These are phyloP conservation scores for Neofusicoccum sp. DNA, from an alignment of 2,329 filamentous ascomycete species.

Conservation along the genomic window DNA sequence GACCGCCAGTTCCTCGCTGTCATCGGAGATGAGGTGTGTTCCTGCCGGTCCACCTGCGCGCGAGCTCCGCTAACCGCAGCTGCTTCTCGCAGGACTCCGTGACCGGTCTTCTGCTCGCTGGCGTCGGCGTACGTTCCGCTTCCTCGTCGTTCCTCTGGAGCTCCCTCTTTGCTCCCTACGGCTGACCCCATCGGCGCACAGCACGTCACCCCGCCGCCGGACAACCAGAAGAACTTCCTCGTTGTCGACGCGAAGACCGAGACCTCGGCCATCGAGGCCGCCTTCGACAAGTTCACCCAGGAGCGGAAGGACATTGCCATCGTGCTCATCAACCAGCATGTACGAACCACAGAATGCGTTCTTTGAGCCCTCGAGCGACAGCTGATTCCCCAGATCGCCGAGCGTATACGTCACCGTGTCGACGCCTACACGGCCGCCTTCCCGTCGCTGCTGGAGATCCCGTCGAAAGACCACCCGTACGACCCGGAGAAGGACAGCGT, in stretches of 20 bases:
- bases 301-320: conserved; percentile 97
- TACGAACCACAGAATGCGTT: conserved; percentile 46
- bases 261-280: conserved; percentile 79
- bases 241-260: conserved; percentile 96
- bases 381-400: conserved; percentile 69
- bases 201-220: conserved; percentile 89
- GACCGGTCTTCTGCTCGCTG: conserved; percentile 90
- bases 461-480: conserved; percentile 98
- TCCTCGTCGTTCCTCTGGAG: background rate
- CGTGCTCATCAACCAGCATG: conserved; percentile 96
- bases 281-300: conserved; percentile 86
- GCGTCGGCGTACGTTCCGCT: conserved; percentile 74
- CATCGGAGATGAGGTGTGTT: conserved; percentile 86
- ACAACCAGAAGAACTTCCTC: conserved; percentile 95
- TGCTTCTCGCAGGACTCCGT: conserved; percentile 74
- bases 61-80: conserved; percentile 10
- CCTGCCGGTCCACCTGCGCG: conserved; percentile 33
- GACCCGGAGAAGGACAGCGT: conserved; percentile 99
- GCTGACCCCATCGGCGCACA: conserved; percentile 40
- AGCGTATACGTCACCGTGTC: conserved; percentile 86
- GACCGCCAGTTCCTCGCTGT: conserved; percentile 96
- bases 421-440: conserved; percentile 94
- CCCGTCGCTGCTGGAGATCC: conserved; percentile 94
- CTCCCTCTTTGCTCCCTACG: background rate
- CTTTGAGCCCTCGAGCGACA: background rate